These are phyloP conservation scores for Ceratobasidium sp. DNA, from an alignment of 1,284 basidiomycete species.

Conservation along the genomic window DNA sequence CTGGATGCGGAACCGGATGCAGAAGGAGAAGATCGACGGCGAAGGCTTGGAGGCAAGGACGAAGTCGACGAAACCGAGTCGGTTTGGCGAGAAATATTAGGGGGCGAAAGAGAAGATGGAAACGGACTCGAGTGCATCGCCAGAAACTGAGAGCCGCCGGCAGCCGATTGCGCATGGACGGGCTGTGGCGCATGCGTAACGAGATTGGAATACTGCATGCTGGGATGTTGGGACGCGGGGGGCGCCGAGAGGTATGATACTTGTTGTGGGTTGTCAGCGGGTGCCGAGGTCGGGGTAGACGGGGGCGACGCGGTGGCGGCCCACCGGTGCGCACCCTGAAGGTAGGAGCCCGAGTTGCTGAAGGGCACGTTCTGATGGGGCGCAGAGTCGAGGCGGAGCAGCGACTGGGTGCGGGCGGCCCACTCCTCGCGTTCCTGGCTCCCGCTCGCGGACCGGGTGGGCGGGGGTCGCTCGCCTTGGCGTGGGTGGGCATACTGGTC, in stretches of 20 bases:
- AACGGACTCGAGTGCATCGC: slow-evolving; percentile 27
- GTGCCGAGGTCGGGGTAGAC: slow-evolving; percentile 28
- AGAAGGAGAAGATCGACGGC: slow-evolving; percentile 34
- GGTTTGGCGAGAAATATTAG: background rate
- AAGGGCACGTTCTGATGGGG: slow-evolving; percentile 14
- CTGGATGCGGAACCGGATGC: slow-evolving; percentile 33
- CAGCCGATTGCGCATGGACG: slow-evolving; percentile 19
- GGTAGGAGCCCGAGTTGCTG: slow-evolving; percentile 29
- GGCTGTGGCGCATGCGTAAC: slow-evolving; percentile 38
- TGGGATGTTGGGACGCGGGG: slow-evolving; percentile 9
- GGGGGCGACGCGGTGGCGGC: slow-evolving; percentile 36
- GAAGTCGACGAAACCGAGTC: slow-evolving; percentile 19
- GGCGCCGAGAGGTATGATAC: slow-evolving; percentile 31
- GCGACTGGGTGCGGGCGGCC: slow-evolving; percentile 8
- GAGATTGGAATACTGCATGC: slow-evolving; percentile 18
- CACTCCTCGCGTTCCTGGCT: slow-evolving; percentile 22
- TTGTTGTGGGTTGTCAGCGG: slow-evolving; percentile 27
- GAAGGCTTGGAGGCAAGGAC: slow-evolving; percentile 27
- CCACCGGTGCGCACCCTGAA: slow-evolving; percentile 42
- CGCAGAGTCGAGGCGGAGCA: slow-evolving; percentile 21
- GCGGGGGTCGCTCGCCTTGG: slow-evolving; percentile 7
- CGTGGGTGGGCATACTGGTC: slow-evolving; percentile 31
- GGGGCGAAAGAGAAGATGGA: slow-evolving; percentile 39
- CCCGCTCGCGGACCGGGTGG: slow-evolving; percentile 12
- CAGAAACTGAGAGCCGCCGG: slow-evolving; percentile 34